Percentiles rank a stretch among this genome's conserved stretches.
phyloP scores from a whole-genome alignment of 140 eudicot genomes.

The Oenanthe javanica region DNA sequence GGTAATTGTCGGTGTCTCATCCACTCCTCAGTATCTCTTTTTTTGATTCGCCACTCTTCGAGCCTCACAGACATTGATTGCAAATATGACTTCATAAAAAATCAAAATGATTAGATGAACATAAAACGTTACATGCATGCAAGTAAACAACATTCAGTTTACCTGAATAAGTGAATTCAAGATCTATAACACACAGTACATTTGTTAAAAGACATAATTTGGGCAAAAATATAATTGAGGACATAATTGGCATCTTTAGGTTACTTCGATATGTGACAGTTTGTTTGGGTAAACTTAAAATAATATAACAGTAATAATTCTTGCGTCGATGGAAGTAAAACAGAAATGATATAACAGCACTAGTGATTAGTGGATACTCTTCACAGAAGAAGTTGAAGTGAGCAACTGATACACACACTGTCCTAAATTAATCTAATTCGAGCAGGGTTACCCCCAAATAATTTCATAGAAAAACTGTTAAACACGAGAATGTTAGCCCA shows the following conservation, averaged over 20 bases:
- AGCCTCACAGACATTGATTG: slow-evolving; percentile 79
- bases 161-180: background rate
- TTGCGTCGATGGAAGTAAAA: too few species aligned
- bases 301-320: too few species aligned
- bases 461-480: background rate
- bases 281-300: too few species aligned
- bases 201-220: too few species aligned
- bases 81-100: slow-evolving; percentile 51
- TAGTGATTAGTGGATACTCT: too few species aligned
- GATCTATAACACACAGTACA: background rate
- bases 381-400: too few species aligned
- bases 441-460: background rate
- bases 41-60: slow-evolving; percentile 86
- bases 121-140: background rate
- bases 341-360: too few species aligned
- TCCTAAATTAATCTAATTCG: too few species aligned
- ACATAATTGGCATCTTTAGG: background rate
- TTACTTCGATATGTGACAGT: too few species aligned
- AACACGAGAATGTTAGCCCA: too few species aligned
- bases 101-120: background rate
- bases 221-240: too few species aligned
- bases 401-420: too few species aligned
- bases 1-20: slow-evolving; percentile 96
- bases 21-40: slow-evolving; percentile 93
- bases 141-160: background rate